Conservation (phyloP, 2,329 filamentous ascomycete species). For the Aspergillus persii region DNA sequence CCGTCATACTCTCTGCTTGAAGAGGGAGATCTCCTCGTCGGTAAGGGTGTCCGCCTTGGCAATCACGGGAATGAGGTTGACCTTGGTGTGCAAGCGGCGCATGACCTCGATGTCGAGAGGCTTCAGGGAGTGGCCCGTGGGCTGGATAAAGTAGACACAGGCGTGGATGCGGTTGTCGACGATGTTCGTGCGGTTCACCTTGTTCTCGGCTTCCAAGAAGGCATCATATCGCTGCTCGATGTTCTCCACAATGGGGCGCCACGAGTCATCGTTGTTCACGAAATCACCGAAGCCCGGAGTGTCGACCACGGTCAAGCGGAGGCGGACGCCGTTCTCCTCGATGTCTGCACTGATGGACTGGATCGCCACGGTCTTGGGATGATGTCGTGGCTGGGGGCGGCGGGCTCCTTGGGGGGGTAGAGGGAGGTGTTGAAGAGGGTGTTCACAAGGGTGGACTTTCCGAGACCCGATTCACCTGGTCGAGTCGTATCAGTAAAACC, state of each 20-base stretch:
- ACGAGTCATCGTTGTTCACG: slow-evolving; percentile 99
- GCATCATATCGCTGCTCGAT: slow-evolving; percentile 99
- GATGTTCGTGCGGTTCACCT: slow-evolving; percentile 99
- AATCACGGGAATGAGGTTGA: slow-evolving; percentile 99
- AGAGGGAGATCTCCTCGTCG: slow-evolving; percentile 88
- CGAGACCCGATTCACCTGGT: slow-evolving; percentile 93
- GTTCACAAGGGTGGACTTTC: slow-evolving; percentile 99
- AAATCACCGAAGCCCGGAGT: slow-evolving; percentile 98
- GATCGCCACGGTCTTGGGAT: slow-evolving; percentile 95
- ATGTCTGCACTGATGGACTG: slow-evolving; percentile 96
- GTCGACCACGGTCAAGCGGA: slow-evolving; percentile 94
- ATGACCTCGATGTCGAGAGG: slow-evolving; percentile 98
- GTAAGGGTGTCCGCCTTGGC: slow-evolving; percentile 98
- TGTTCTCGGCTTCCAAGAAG: slow-evolving; percentile 98
- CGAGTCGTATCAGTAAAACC: neutral
- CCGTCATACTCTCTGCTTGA: slow-evolving; percentile 86
- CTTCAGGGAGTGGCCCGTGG: slow-evolving; percentile 97
- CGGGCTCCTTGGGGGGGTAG: slow-evolving; percentile 97
- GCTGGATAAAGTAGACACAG: slow-evolving; percentile 99
- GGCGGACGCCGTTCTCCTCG: slow-evolving; percentile 95
- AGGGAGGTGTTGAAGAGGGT: slow-evolving; percentile 99
- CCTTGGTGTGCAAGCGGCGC: slow-evolving; percentile 98
- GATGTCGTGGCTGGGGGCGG: slow-evolving; percentile 94
- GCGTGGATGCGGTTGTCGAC: slow-evolving; percentile 98
- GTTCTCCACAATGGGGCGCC: slow-evolving; percentile 98